A percentile compares a stretch with the other conserved stretches of the same genome.
Conservation (phyloP, 768 basidiomycete species). For the Tubosaeta brunneosetosa region DNA sequence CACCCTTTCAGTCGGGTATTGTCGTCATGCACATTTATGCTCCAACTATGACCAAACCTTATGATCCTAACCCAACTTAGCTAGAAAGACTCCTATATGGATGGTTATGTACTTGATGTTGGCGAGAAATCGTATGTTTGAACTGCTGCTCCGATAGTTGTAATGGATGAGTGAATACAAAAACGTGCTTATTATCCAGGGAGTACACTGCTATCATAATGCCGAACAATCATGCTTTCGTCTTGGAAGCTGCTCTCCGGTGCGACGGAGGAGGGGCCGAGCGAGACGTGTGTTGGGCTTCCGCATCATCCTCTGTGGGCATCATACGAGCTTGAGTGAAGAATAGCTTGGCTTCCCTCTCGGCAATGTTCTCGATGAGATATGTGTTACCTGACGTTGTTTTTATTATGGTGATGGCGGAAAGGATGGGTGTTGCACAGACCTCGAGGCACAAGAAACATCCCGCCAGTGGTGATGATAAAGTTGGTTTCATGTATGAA, state of each 20-base stretch:
- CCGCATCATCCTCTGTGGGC: slow-evolving; percentile 26
- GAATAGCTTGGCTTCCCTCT: slow-evolving; percentile 78
- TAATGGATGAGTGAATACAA: neutral
- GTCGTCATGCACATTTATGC: slow-evolving; percentile 23
- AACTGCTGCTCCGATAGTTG: neutral
- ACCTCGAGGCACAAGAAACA: slow-evolving; percentile 92
- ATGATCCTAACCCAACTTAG: slow-evolving; percentile 10
- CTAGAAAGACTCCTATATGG: slow-evolving; percentile 11
- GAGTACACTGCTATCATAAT: neutral
- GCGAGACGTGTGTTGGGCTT: slow-evolving; percentile 22
- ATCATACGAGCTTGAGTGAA: slow-evolving; percentile 82
- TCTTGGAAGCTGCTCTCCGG: slow-evolving; percentile 24
- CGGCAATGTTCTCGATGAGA: slow-evolving; percentile 80
- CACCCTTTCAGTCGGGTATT: neutral
- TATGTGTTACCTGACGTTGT: slow-evolving; percentile 73
- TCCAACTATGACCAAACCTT: slow-evolving; percentile 12
- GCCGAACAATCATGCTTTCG: slow-evolving; percentile 11
- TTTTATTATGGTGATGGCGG: neutral
- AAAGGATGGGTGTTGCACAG: slow-evolving; percentile 14
- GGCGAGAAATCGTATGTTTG: neutral
- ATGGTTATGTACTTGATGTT: slow-evolving; percentile 16
- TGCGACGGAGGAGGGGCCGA: slow-evolving; percentile 29
- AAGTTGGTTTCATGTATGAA: slow-evolving; percentile 77
- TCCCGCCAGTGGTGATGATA: slow-evolving; percentile 74
- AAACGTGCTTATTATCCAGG: neutral